Conservation (phyloP, 345 rosid species). For the Pelargonium nanum region DNA sequence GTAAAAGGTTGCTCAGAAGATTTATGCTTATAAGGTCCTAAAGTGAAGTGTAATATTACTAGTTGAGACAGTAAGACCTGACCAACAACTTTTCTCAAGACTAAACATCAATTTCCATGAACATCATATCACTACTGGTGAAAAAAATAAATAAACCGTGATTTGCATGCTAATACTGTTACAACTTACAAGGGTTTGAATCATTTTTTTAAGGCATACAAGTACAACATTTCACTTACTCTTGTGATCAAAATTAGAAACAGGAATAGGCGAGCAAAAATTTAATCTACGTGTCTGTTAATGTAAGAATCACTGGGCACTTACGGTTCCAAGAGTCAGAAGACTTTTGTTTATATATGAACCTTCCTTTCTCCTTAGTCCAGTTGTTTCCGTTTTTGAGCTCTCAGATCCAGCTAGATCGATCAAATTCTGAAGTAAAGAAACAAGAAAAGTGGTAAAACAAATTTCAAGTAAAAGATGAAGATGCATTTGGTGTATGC, state of each 20-base stretch:
- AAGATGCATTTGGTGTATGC: not conserved
- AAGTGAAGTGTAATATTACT: not conserved
- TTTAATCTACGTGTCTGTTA: not conserved
- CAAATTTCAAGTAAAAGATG: constrained; percentile 1
- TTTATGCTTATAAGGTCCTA: not conserved
- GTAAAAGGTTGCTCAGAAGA: not conserved
- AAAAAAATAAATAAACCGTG: not conserved
- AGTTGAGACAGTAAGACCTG: no score
- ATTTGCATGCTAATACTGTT: not conserved
- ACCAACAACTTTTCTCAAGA: no score
- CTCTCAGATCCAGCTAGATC: constrained; percentile 99
- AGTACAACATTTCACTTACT: not conserved
- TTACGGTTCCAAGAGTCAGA: constrained; percentile 95
- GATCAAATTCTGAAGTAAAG: constrained; percentile 70
- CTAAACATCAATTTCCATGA: no score
- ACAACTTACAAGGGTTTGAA: not conserved
- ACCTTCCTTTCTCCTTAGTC: constrained; percentile 94
- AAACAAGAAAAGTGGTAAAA: constrained; percentile 9
- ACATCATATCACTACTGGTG: not conserved
- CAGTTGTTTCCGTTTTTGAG: constrained; percentile 98
- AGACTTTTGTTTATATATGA: constrained; percentile 99
- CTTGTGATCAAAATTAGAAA: not conserved
- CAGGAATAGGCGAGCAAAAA: not conserved
- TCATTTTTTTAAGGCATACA: not conserved
- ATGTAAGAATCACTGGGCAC: constrained; percentile 15